These are phyloP conservation scores for Cinnamomum chago DNA, from an alignment of 164 flowering plant genomes.

Conservation along the genomic window DNA sequence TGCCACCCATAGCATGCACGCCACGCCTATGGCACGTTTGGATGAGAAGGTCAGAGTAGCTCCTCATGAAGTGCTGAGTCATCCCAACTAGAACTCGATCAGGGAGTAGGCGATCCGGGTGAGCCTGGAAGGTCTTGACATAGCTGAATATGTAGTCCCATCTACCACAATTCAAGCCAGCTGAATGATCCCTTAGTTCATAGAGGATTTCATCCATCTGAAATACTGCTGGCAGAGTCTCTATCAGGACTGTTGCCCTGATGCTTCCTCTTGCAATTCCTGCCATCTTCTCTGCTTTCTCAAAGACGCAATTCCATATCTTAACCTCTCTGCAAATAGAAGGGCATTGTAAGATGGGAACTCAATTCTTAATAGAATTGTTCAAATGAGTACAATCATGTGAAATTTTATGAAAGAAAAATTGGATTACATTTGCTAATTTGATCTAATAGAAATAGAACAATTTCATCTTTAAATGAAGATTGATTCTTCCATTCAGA, in stretches of 20 bases:
- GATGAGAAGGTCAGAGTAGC: conserved; percentile 87
- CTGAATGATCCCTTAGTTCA: conserved; percentile 84
- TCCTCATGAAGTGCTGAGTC: conserved; percentile 82
- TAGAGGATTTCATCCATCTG: conserved; percentile 92
- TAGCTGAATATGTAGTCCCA: conserved; percentile 99
- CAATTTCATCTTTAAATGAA: not conserved
- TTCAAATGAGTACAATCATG: no score
- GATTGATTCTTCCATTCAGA: not conserved
- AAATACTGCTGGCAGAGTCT: conserved; percentile 90
- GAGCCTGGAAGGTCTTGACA: conserved; percentile 84
- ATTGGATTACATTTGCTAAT: not conserved
- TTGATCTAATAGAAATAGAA: not conserved
- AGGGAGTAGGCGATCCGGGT: conserved; percentile 78
- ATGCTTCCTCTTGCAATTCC: conserved; percentile 82
- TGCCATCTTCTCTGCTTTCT: conserved; percentile 79
- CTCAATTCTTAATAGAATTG: no score
- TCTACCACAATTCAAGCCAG: conserved; percentile 90
- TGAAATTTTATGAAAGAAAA: not conserved
- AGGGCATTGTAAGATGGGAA: not conserved
- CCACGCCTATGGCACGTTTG: conserved; percentile 85
- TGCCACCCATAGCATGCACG: conserved; percentile 97
- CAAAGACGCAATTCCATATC: conserved; percentile 83
- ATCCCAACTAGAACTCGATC: conserved; percentile 84
- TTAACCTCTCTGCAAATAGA: conserved; percentile 69
- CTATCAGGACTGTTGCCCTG: conserved; percentile 83